Evolutionary conservation across 2,329 filamentous ascomycete species (phyloP).

Genomic region (Kalmusia sp.): DNA sequence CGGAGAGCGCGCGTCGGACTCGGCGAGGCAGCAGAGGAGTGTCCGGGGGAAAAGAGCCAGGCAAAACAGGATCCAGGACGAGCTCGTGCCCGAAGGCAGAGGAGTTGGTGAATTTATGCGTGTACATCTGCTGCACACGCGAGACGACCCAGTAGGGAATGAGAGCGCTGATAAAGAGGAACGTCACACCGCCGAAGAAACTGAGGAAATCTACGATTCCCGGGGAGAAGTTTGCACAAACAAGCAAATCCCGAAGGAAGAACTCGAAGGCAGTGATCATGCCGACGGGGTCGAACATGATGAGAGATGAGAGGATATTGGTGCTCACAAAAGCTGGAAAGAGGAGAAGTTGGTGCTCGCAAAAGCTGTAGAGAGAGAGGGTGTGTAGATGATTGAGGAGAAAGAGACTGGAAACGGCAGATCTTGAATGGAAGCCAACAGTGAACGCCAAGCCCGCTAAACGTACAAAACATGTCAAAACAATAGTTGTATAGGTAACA

Average conservation of each 20-base stretch:
- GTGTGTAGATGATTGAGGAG: not conserved
- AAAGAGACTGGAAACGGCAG: too few relatives aligned
- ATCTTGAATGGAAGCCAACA: too few relatives aligned
- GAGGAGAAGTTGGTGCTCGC: not conserved
- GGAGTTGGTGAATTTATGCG: too few relatives aligned
- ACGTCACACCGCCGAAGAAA: too few relatives aligned
- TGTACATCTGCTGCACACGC: too few relatives aligned
- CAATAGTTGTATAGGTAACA: not conserved
- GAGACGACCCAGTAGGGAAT: too few relatives aligned
- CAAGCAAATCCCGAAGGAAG: not conserved
- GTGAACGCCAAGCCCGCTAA: too few relatives aligned
- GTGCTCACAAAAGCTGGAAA: conserved; percentile 2
- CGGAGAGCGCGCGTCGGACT: not conserved
- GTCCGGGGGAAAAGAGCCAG: not conserved
- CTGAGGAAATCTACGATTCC: too few relatives aligned
- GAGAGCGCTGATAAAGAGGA: too few relatives aligned
- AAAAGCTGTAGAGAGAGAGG: not conserved
- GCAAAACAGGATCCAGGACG: not conserved
- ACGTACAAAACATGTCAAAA: too few relatives aligned
- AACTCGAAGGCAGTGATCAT: not conserved
- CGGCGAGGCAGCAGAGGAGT: not conserved
- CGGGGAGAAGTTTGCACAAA: too few relatives aligned
- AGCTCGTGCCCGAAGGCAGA: not conserved
- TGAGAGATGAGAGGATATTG: not conserved
- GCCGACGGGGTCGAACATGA: not conserved